phyloP scores from a whole-genome alignment of 2,329 filamentous ascomycete genomes.

The Pseudocercospora eumusae region DNA sequence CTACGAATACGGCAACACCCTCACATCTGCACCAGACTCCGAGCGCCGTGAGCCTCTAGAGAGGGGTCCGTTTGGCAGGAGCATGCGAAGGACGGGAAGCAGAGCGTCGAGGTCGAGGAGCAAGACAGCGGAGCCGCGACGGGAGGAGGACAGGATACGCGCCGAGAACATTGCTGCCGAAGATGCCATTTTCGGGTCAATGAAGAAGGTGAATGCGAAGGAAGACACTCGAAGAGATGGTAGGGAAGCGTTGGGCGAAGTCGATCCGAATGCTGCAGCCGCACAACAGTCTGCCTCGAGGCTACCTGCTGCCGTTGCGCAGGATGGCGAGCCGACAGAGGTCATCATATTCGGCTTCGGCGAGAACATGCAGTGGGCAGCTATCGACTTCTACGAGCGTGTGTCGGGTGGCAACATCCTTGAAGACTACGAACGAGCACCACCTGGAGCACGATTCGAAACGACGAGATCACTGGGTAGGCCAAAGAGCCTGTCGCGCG shows the following conservation, averaged over 20 bases:
- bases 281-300: constrained; percentile 27
- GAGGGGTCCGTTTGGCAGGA: constrained; percentile 61
- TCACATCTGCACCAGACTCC: constrained; percentile 17
- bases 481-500: constrained; percentile 65
- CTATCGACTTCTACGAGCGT: constrained; percentile 83
- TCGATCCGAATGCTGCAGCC: constrained; percentile 29
- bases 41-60: constrained; percentile 54
- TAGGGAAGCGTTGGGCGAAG: constrained; percentile 34
- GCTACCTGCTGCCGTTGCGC: constrained; percentile 38
- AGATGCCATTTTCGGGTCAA: constrained; percentile 50
- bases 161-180: constrained; percentile 49
- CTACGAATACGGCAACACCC: constrained; percentile 46
- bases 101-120: constrained; percentile 27
- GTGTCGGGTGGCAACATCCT: constrained; percentile 78
- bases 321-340: constrained; percentile 62
- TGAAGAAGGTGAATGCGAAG: constrained; percentile 30
- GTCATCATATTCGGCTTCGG: constrained; percentile 82
- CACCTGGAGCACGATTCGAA: constrained; percentile 74
- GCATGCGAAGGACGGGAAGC: constrained; percentile 47
- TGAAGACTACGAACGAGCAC: constrained; percentile 87
- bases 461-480: constrained; percentile 73
- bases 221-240: constrained; percentile 32
- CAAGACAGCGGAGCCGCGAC: constrained; percentile 60
- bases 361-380: constrained; percentile 72
- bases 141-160: constrained; percentile 57